Conservation (phyloP, 1,284 basidiomycete genomes). For the Coriolopsis trogii region DNA sequence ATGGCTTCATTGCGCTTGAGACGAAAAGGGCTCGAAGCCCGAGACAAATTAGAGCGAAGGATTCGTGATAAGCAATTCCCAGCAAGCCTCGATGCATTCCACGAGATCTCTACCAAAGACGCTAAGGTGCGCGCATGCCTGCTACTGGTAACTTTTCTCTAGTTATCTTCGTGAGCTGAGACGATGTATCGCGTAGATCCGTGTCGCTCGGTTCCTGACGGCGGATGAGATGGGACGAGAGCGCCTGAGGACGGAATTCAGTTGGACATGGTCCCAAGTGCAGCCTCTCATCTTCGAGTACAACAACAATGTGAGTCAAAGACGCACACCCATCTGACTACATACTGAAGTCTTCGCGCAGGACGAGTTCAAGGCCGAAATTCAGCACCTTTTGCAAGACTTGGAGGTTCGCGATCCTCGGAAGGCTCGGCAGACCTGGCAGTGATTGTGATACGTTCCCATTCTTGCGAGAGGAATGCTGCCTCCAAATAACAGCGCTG, state of each 20-base stretch:
- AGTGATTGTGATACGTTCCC: too few relatives aligned
- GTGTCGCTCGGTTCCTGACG: slow-evolving; percentile 54
- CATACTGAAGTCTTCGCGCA: not conserved
- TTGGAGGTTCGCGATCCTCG: slow-evolving; percentile 16
- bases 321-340: not conserved
- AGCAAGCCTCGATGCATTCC: slow-evolving; percentile 45
- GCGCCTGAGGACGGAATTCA: slow-evolving; percentile 49
- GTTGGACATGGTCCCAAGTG: slow-evolving; percentile 55
- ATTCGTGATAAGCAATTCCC: slow-evolving; percentile 54
- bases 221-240: slow-evolving; percentile 44
- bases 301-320: slow-evolving; percentile 42
- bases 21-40: slow-evolving; percentile 31
- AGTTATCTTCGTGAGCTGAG: not conserved
- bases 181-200: slow-evolving; percentile 30
- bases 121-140: slow-evolving; percentile 39
- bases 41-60: slow-evolving; percentile 39
- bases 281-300: slow-evolving; percentile 43
- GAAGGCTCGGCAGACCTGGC: not conserved
- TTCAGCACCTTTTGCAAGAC: slow-evolving; percentile 7
- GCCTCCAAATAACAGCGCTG: too few relatives aligned
- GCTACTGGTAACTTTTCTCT: not conserved
- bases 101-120: slow-evolving; percentile 44
- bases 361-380: slow-evolving; percentile 13
- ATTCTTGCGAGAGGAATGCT: too few relatives aligned
- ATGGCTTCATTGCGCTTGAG: slow-evolving; percentile 39